Evolutionary conservation across 1,139 yeast genomes (phyloP), one percentile per base, ranked within the genome.

Genomic region (Protomyces inundatus): DNA sequence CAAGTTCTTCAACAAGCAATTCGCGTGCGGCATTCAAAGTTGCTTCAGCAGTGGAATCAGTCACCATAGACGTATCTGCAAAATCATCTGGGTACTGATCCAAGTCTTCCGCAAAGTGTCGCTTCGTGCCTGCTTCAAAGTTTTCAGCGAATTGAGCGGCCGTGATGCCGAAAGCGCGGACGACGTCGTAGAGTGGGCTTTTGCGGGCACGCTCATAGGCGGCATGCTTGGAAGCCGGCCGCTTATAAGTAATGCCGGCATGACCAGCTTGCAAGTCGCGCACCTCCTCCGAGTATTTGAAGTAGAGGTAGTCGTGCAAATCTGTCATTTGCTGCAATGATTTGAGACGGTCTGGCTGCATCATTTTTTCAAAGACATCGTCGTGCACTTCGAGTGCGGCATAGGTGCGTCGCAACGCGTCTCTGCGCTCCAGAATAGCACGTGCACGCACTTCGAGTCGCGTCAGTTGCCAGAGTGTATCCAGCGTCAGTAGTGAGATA

Each of bases 401-500:
- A 66, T 84, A 84, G 64, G 89, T 77, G 63, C 81, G 82, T 68
- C 81, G 81, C 39, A 87, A 83, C 53, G 86, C 82, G 64, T 81
- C 79, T 73, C 87, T 83, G 77, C 90, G 91, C 70, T 88, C 90
- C 66, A 88, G 80, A 55, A 91, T 78, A 7, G 96, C 87, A 72
- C 91, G 97, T 75, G 85, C 93, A 70, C 90, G 97, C 69, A 90
- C 82, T 73, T 93, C 98, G 61, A 90, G 81, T 69, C 84, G 86
- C 9, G 90, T 87, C 68, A 91, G 86, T 73, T 93, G 83, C 98
- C 98, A 95, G 67, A 93, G 79, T 73, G 91, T 97, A 74, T 89
- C 93, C 45, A 70, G 70, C 4, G 66, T 69, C 46, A 77, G 68
- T 50, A 79, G 69, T 55, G 68, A 66, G 55, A 82, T 83, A 6